phyloP scores from a whole-genome alignment of 2,329 filamentous ascomycete species.

The Zasmidium cellare region DNA sequence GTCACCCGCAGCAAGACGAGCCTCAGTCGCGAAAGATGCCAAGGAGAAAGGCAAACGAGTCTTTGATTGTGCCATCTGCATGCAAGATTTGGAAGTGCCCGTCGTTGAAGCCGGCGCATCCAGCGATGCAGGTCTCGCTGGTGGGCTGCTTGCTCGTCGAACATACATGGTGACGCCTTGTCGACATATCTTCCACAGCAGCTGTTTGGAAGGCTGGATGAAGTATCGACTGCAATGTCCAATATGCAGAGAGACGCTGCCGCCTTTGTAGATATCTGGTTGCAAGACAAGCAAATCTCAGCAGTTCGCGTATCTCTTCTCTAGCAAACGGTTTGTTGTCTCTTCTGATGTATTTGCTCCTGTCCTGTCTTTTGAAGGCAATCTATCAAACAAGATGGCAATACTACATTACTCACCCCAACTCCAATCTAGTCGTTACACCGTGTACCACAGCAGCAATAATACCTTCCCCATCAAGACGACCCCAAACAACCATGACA shows the following conservation, averaged over 20 bases:
- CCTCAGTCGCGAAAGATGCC: slow-evolving; percentile 30
- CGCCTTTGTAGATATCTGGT: slow-evolving; percentile 62
- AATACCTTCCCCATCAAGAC: too few relatives aligned
- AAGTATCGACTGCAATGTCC: slow-evolving; percentile 89
- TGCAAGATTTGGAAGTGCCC: slow-evolving; percentile 86
- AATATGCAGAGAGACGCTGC: slow-evolving; percentile 87
- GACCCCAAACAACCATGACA: not conserved
- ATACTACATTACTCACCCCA: not conserved
- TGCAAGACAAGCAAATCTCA: not conserved
- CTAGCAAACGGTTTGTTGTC: slow-evolving; percentile 1
- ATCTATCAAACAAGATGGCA: not conserved
- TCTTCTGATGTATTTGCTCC: not conserved
- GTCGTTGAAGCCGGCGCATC: slow-evolving; percentile 60
- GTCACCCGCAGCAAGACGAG: slow-evolving; percentile 14
- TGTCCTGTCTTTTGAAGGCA: not conserved
- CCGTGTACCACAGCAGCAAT: not conserved
- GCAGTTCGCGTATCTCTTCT: not conserved
- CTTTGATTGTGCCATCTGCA: slow-evolving; percentile 94
- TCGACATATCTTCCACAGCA: slow-evolving; percentile 90
- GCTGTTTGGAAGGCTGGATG: slow-evolving; percentile 95
- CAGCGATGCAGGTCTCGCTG: slow-evolving; percentile 46
- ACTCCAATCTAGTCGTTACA: not conserved
- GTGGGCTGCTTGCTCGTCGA: slow-evolving; percentile 72
- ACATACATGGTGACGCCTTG: slow-evolving; percentile 98
- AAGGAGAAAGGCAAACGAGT: slow-evolving; percentile 58